Base-by-base conservation (phyloP, 306 rosid genomes). In the Oxytropis ochrocephala region DNA sequence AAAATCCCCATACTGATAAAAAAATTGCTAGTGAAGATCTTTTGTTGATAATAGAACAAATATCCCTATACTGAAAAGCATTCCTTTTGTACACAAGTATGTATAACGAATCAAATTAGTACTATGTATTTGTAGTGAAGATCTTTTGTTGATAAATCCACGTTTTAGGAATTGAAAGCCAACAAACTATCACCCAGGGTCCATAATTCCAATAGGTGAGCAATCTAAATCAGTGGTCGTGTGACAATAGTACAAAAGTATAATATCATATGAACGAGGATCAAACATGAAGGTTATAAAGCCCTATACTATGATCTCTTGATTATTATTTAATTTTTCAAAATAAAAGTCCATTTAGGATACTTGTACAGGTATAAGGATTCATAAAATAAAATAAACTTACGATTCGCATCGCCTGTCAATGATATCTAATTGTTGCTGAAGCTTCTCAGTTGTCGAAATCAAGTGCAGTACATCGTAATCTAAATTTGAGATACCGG, bases 371-470 rank as follows among this genome's bases (percentile, higher is more conserved):
- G 30, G 2, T 67, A 52, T 32, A 29, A 53, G 69, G 52, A 77
- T 58, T 53, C 67, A 52, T 7, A 55, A 61, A 61, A 56, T 7
- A 55, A 61, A 61, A 60, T 39, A 78, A 19, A 72, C 84, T 83
- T 80, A 90, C 98, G 61, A 70, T 73, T 85, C 86, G 75, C 35
- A 90, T 29, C 90, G 89, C 69, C 74, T 81, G 86, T 93, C 94
- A 74, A 91, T 82, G 70, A 82, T 87, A 54, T 82, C 73, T 54
- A 86, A 87, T 76, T 86, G 97, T 48, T 79, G 96, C 82, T 88
- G 88, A 81, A 93, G 97, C 82, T 74, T 93, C 85, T 90, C 98
- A 32, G 79, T 74, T 5, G 96, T 93, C 86, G 80, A 83, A 65
- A 78, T 62, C 79, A 93, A 75, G 81, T 79, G 72, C 78, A 93